Base-by-base conservation (phyloP, 495 filamentous ascomycete genomes). In the Neurospora terricola region DNA sequence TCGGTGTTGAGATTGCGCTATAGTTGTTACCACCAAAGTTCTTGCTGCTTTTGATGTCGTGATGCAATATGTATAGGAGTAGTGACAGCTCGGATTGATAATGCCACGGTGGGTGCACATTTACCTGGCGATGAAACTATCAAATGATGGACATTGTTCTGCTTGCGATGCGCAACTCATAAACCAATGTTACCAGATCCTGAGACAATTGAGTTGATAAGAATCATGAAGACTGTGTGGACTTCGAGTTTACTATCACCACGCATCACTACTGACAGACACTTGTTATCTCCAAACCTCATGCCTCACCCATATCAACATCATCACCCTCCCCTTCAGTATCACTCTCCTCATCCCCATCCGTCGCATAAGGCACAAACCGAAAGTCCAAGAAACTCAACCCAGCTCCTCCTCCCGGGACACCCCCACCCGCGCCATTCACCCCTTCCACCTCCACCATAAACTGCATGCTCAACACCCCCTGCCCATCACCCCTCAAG, bases 401-500 rank as follows among this genome's bases (percentile, higher is more conserved):
- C 14, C 72, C 73, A 0, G 27, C 27, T 66, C 54, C 54, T 66
- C 54, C 54, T 34, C 54, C 54, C 23, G 54, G 12, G 4, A 66
- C 12, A 18, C 27, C 54, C 12, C 27, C 54, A 7, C 54, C 27
- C 54, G 54, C 54, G 1, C 54, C 54, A 16, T 27, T 27, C 9
- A 72, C 73, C 30, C 88, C 88, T 72, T 91, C 89, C 16, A 92
- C 82, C 79, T 97, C 93, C 40, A 99, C 90, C 94, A 99, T 96
- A 76, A 99, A 97, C 81, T 99, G 96, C 78, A 98, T 83, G 80
- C 93, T 98, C 74, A 99, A 81, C 18, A 98, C 94, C 0, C 96
- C 96, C 80, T 94, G 91, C 12, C 87, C 84, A 83, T 99, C 96
- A 7, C 92, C 90, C 7, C 96, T 86, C 73, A 99, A 88, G 78